Conservation (phyloP, 2,329 filamentous ascomycete genomes). For the Grosmannia serpens region DNA sequence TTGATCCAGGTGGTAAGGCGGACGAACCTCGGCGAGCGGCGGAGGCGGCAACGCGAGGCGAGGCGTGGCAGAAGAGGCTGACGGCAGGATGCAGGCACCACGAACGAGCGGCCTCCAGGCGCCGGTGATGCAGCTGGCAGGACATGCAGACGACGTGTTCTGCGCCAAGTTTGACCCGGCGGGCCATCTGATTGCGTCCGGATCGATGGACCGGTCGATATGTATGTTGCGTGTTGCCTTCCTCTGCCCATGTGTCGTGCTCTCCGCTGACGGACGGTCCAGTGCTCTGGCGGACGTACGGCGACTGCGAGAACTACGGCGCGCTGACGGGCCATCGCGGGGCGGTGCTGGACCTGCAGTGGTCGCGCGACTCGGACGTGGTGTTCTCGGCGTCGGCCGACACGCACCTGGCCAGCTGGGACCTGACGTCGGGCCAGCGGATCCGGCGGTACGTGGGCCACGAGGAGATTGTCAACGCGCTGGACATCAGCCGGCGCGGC, state of each 20-base stretch:
- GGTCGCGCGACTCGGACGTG: slow-evolving; percentile 88
- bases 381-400: slow-evolving; percentile 91
- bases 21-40: not conserved
- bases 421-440: slow-evolving; percentile 79
- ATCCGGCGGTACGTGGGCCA: slow-evolving; percentile 89
- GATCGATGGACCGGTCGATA: slow-evolving; percentile 88
- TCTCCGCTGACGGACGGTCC: not conserved
- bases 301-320: slow-evolving; percentile 90
- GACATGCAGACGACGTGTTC: slow-evolving; percentile 78
- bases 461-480: slow-evolving; percentile 86
- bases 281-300: slow-evolving; percentile 93
- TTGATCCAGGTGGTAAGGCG: slow-evolving; percentile 39
- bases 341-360: slow-evolving; percentile 84
- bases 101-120: slow-evolving; percentile 76
- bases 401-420: slow-evolving; percentile 88
- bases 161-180: slow-evolving; percentile 80
- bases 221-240: slow-evolving; percentile 37
- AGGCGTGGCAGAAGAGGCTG: not conserved
- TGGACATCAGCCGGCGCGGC: slow-evolving; percentile 81
- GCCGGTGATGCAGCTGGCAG: slow-evolving; percentile 86
- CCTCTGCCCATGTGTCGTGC: not conserved
- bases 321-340: slow-evolving; percentile 80
- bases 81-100: slow-evolving; percentile 35
- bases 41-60: too few species aligned
- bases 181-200: slow-evolving; percentile 82